Base-by-base conservation (phyloP, 148 eudicot species). In the Bassia scoparia region DNA sequence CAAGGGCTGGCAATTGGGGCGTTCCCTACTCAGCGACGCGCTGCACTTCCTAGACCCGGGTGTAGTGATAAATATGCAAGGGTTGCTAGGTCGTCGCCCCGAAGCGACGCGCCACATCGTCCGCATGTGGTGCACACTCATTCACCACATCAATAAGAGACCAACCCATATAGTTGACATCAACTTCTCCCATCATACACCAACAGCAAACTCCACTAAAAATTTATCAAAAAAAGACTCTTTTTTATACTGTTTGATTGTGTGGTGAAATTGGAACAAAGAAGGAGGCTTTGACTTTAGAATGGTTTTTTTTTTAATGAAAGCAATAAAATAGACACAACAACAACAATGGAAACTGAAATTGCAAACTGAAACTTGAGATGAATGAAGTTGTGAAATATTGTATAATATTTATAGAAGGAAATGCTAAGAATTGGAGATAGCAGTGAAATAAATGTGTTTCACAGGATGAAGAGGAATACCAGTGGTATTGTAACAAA, bases 381-480 rank as follows among this genome's bases (percentile, higher is more conserved):
- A 48, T 75, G 35, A 71, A 79, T n/a, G n/a, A n/a, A n/a, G n/a
- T n/a, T n/a, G n/a, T n/a, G n/a, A n/a, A n/a, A n/a, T n/a, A 64
- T 65, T 56, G 68, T 75, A 35, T 18, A 65, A 61, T 76, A 75
- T 76, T 71, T 80, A 80, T 80, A 80, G 78, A 49, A 56, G 53
- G 16, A 55, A 41, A 41, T 8, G 0, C 12, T 41, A 41, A 41
- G 27, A 54, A 75, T 11, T 13, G 17, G 20, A 24, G 69, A 12
- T 15, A 21, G 15, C 5, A 27, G 48, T 74, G 15, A 33, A 33
- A n/a, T n/a, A n/a, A 27, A 48, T 10, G 46, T 21, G 60, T 18
- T 17, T 61, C 73, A 31, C 7, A 23, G 46, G 61, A 74, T 68
- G 49, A 16, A 16, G 35, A 29, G 24, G 46, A 4, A 35, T 44